A percentile compares a stretch with the other conserved stretches of the same genome.
phyloP scores from a whole-genome alignment of 768 basidiomycete species.

The Podaxis carcinomalis region DNA sequence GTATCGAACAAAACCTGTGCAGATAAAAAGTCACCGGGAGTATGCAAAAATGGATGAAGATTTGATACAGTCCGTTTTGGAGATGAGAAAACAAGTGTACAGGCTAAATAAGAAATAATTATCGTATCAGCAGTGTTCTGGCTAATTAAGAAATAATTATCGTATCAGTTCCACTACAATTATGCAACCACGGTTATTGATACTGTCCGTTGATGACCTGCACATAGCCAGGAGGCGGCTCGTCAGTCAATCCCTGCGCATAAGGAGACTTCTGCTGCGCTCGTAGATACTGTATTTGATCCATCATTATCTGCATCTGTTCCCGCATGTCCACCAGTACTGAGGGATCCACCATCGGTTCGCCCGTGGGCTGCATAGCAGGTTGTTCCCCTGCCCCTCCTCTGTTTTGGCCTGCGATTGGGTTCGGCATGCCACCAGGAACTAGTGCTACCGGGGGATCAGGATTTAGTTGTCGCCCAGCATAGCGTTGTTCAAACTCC shows the following conservation, averaged over 20 bases:
- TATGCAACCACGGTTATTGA: background rate
- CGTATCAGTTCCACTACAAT: background rate
- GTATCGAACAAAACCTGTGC: background rate
- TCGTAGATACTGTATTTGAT: slow-evolving; percentile 23
- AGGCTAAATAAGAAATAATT: background rate
- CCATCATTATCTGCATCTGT: slow-evolving; percentile 22
- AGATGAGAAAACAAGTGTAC: too few relatives aligned
- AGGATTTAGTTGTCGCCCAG: background rate
- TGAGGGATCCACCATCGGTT: background rate
- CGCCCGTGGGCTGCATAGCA: background rate
- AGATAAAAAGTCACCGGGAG: background rate
- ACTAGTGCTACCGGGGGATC: background rate
- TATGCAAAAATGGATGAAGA: background rate
- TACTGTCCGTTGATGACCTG: background rate
- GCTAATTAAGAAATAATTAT: background rate
- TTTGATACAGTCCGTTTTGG: background rate
- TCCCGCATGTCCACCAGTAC: slow-evolving; percentile 22
- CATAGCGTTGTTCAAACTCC: slow-evolving; percentile 8
- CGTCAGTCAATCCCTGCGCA: slow-evolving; percentile 27
- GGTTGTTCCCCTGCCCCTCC: background rate
- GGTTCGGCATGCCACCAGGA: background rate
- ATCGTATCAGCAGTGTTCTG: background rate
- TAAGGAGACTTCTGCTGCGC: slow-evolving; percentile 25
- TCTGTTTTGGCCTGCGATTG: background rate
- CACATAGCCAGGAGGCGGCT: slow-evolving; percentile 27